Evolutionary conservation across 2,329 filamentous ascomycete species (phyloP), one percentile per base, ranked within the genome.

Genomic region (Capronia coronata): DNA sequence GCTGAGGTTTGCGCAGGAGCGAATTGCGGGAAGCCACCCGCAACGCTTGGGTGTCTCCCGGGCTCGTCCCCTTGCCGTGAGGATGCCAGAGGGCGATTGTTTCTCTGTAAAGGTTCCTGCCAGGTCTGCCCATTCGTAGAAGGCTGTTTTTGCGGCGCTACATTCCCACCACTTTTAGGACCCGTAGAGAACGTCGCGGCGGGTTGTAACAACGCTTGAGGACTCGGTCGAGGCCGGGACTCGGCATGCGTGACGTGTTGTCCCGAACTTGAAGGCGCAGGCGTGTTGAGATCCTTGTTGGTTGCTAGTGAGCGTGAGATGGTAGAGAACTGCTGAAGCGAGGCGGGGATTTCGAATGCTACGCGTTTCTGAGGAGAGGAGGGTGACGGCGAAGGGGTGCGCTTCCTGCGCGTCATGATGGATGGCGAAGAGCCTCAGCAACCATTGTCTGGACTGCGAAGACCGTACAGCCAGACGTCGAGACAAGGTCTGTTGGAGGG

Each of bases 321-420:
- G 43, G 47, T 43, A n/a, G 52, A 55, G 41, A 57, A 47, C 2
- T 55, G 55, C 22, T 47, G 52, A 11, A 57, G 48, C n/a, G 55
- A 57, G 41, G 52, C 49, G 35, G 55, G 55, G 49, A 57, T 54
- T 35, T 57, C 55, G 35, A 55, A 57, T 30, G 47, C 50, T 21
- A 51, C 49, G 41, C 52, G 55, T 41, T 45, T 52, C 41, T 46
- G 47, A 18, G 55, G 44, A 29, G 25, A 18, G 42, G 50, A 45
- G 8, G 53, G 42, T 10, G 48, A 35, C 21, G 46, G 45, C 18
- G 55, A 52, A 27, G 44, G 35, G 13, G 49, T 49, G 25, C 49
- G 47, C 52, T 51, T 51, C 29, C 52, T 46, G 35, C 52, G 55
- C 42, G 55, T 55, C 55, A 57, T 57, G 23, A 29, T 48, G 46